A percentile compares a stretch with the other conserved stretches of the same genome.
Conservation (phyloP, 345 rosid genomes). For the Reutealis trisperma region DNA sequence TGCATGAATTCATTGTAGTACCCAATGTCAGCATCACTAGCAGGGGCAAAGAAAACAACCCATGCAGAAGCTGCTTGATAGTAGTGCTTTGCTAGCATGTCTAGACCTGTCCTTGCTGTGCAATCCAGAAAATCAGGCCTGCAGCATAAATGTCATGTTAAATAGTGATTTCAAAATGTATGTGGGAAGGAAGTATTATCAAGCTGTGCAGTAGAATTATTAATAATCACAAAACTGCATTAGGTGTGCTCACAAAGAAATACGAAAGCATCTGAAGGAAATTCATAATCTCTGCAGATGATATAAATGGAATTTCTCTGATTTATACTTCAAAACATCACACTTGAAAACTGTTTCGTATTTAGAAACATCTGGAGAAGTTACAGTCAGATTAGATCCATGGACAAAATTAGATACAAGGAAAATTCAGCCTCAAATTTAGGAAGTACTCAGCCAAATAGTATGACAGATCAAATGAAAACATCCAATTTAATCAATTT, state of each 20-base stretch:
- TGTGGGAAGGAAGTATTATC: neutral
- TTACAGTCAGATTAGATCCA: constrained; percentile 1
- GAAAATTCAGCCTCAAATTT: neutral
- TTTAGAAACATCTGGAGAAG: neutral
- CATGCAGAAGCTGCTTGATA: constrained; percentile 90
- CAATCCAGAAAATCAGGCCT: constrained; percentile 95
- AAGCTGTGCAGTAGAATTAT: neutral
- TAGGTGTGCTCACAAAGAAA: neutral
- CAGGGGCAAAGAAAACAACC: constrained; percentile 95
- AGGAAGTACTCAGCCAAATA: neutral
- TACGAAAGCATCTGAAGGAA: neutral
- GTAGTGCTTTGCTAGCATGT: constrained; percentile 93
- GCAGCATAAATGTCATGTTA: constrained; percentile 23
- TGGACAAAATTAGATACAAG: neutral
- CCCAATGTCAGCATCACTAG: constrained; percentile 80
- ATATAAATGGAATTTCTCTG: neutral
- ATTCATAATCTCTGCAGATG: neutral
- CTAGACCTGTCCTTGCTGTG: constrained; percentile 94
- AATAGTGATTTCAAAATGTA: neutral
- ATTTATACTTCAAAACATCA: neutral
- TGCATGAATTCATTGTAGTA: constrained; percentile 90
- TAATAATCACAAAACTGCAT: neutral
- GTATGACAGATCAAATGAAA: neutral
- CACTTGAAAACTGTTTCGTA: neutral
- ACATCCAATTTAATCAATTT: neutral